Evolutionary conservation across 352 stramenopile genomes (phyloP).

Genomic region (Phytophthora citricola): DNA sequence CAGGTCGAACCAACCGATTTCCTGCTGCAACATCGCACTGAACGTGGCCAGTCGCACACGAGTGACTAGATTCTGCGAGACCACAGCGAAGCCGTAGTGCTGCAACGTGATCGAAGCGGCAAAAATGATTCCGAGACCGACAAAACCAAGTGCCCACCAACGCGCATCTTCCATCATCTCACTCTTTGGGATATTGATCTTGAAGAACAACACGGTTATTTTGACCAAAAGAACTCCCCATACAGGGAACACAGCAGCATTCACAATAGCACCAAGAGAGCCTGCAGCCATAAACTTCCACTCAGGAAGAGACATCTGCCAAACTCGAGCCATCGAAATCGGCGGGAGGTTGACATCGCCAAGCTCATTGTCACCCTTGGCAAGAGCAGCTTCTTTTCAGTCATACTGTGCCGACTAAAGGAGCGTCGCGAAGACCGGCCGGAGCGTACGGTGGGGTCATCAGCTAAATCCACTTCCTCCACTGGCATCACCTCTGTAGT

Average conservation of each 20-base stretch:
- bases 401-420: slow-evolving; percentile 31
- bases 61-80: slow-evolving; percentile 62
- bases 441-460: slow-evolving; percentile 27
- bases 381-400: slow-evolving; percentile 22
- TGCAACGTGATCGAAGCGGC: slow-evolving; percentile 54
- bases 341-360: slow-evolving; percentile 35
- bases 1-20: slow-evolving; percentile 86
- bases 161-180: slow-evolving; percentile 57
- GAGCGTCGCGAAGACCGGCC: slow-evolving; percentile 27
- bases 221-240: slow-evolving; percentile 63
- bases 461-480: slow-evolving; percentile 16
- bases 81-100: slow-evolving; percentile 62
- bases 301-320: slow-evolving; percentile 55
- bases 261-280: slow-evolving; percentile 41
- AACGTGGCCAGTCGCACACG: slow-evolving; percentile 65
- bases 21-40: slow-evolving; percentile 71
- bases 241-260: slow-evolving; percentile 57
- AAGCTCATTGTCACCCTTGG: slow-evolving; percentile 13
- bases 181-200: slow-evolving; percentile 48
- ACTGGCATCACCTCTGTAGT: slow-evolving; percentile 13
- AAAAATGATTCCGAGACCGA: slow-evolving; percentile 48
- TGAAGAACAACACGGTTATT: slow-evolving; percentile 61
- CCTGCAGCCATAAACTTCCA: slow-evolving; percentile 48
- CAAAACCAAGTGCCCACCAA: slow-evolving; percentile 53
- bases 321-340: slow-evolving; percentile 48